These are phyloP conservation scores for Hanseniaspora singularis DNA, from an alignment of 805 yeast genomes.

Conservation along the genomic window DNA sequence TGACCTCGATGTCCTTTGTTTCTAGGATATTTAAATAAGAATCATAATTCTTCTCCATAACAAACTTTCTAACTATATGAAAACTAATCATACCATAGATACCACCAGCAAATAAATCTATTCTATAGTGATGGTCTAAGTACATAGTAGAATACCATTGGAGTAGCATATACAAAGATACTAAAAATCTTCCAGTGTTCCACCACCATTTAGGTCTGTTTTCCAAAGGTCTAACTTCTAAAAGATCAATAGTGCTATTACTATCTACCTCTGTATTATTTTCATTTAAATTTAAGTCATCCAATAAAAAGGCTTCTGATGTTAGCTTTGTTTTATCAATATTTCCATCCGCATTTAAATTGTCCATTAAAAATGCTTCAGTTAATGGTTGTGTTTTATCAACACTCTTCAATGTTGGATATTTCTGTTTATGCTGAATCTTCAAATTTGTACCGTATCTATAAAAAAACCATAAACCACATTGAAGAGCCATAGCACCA, in stretches of 20 bases:
- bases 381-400: background rate
- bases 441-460: constrained; percentile 21
- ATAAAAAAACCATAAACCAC: constrained; percentile 33
- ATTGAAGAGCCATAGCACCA: constrained; percentile 51
- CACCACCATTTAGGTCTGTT: constrained; percentile 1
- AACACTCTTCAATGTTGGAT: background rate
- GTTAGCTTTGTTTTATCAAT: too few species aligned
- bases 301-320: too few species aligned
- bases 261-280: too few species aligned
- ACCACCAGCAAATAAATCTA: constrained; percentile 48
- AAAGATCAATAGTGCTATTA: too few species aligned
- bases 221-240: background rate
- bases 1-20: constrained; percentile 31
- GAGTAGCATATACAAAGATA: constrained; percentile 35
- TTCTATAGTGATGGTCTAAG: constrained; percentile 59
- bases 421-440: background rate
- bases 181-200: constrained; percentile 23
- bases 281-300: too few species aligned
- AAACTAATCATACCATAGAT: constrained; percentile 39
- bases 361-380: constrained; percentile 7
- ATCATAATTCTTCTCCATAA: constrained; percentile 27
- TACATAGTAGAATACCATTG: constrained; percentile 74
- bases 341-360: background rate
- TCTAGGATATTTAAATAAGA: constrained; percentile 21
- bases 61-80: constrained; percentile 31